These are phyloP conservation scores for Euryodendron excelsum DNA, from an alignment of 148 eudicot genomes.

Conservation along the genomic window DNA sequence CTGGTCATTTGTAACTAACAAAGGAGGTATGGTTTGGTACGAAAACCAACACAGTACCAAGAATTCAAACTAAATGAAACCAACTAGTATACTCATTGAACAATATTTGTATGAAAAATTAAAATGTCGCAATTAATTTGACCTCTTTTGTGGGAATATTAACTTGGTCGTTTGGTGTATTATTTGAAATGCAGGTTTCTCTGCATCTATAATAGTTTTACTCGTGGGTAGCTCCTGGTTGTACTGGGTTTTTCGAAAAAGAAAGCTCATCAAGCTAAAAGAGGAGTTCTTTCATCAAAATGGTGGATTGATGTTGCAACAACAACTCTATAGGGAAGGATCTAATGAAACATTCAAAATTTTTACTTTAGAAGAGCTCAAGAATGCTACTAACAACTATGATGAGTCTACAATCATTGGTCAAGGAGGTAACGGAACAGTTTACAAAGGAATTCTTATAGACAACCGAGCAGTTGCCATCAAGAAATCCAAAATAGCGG, in stretches of 20 bases:
- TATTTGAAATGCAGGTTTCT: not conserved
- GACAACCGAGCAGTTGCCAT: not conserved
- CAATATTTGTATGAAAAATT: too few relatives aligned
- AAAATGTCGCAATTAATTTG: too few relatives aligned
- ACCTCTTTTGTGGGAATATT: too few relatives aligned
- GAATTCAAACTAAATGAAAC: too few relatives aligned
- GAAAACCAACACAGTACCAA: too few relatives aligned
- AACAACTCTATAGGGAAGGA: conserved; percentile 4
- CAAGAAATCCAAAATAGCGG: not conserved
- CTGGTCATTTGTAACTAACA: too few relatives aligned
- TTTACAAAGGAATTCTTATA: not conserved
- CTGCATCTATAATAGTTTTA: not conserved
- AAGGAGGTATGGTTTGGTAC: too few relatives aligned
- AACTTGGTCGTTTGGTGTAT: too few relatives aligned
- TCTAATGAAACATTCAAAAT: not conserved
- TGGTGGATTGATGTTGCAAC: conserved; percentile 19
- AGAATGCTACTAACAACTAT: not conserved
- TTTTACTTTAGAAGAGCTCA: conserved; percentile 7
- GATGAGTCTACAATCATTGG: not conserved
- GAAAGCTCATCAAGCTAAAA: not conserved
- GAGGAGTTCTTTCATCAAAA: conserved; percentile 13
- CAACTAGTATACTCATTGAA: too few relatives aligned
- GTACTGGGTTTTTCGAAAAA: not conserved
- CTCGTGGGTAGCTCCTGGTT: not conserved
- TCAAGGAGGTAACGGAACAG: not conserved